Conservation (phyloP, 1,139 yeast species). For the Meyerozyma sp. region DNA sequence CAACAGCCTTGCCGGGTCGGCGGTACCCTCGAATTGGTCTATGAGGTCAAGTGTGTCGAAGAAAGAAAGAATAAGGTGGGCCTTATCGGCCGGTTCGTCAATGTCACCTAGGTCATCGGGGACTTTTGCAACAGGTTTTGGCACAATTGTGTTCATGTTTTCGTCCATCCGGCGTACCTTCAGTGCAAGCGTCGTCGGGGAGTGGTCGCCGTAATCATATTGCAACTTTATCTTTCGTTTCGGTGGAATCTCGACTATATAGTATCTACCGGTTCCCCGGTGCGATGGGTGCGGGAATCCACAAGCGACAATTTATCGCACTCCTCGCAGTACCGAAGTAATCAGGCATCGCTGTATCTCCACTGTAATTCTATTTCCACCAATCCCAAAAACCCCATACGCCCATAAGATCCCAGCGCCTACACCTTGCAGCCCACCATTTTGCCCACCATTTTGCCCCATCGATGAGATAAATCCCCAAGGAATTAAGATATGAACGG, state of each 20-base stretch:
- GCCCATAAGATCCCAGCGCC: background rate
- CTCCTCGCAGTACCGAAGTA: background rate
- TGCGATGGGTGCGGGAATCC: background rate
- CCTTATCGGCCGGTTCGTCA: background rate
- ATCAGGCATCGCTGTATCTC: background rate
- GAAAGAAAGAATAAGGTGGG: background rate
- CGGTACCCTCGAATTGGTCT: background rate
- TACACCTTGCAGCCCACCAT: background rate
- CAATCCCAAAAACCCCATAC: background rate
- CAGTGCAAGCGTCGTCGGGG: background rate
- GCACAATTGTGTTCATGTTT: background rate
- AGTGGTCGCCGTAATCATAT: background rate
- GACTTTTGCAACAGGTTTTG: background rate
- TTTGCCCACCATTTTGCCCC: background rate
- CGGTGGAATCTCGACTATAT: background rate
- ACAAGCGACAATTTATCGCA: background rate
- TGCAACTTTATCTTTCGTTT: slow-evolving; percentile 1
- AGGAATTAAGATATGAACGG: background rate
- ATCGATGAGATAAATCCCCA: background rate
- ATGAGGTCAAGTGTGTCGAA: background rate
- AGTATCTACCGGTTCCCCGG: background rate
- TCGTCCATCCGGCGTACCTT: background rate
- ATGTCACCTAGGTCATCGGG: background rate
- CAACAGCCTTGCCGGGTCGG: background rate
- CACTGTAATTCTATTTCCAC: background rate